Evolutionary conservation across 108 stramenopile genomes (phyloP).

Genomic region (Conticribra weissflogii): DNA sequence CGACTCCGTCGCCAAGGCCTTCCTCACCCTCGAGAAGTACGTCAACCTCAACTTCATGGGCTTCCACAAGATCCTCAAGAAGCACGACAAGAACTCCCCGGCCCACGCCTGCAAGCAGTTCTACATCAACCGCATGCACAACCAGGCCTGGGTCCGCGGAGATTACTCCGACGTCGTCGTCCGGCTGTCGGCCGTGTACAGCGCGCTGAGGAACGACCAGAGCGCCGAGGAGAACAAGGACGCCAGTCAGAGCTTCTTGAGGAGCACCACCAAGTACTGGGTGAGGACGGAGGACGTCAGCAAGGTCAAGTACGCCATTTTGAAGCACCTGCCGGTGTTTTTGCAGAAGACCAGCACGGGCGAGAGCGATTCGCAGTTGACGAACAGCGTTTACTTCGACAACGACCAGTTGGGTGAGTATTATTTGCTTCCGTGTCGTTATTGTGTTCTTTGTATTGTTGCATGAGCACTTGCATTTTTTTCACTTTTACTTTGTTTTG

Average conservation of each 20-base stretch:
- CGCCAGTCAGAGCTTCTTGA: conserved; percentile 82
- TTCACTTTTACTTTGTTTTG: no score
- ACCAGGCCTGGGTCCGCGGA: conserved; percentile 95
- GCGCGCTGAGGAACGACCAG: conserved; percentile 77
- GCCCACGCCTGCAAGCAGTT: conserved; percentile 88
- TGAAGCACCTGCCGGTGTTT: conserved; percentile 96
- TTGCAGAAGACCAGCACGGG: conserved; percentile 90
- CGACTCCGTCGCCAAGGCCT: conserved; percentile 74
- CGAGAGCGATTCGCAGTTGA: conserved; percentile 93
- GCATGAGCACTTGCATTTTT: no score
- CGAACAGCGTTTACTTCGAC: conserved; percentile 92
- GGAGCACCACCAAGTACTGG: conserved; percentile 98
- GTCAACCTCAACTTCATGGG: conserved; percentile 98
- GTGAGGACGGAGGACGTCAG: conserved; percentile 94
- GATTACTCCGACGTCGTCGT: conserved; percentile 96
- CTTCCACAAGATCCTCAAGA: conserved; percentile 98
- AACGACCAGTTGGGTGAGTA: conserved; percentile 85
- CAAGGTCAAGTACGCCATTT: conserved; percentile 90
- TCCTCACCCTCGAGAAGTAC: conserved; percentile 92
- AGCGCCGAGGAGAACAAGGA: conserved; percentile 77
- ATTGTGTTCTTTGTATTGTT: no score
- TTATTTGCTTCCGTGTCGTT: no score
- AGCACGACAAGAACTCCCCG: conserved; percentile 95
- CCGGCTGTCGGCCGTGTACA: conserved; percentile 80
- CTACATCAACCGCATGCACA: conserved; percentile 93